Evolutionary conservation across 805 yeast species (phyloP), one percentile per base, ranked within the genome.

Genomic region (Candida pini): DNA sequence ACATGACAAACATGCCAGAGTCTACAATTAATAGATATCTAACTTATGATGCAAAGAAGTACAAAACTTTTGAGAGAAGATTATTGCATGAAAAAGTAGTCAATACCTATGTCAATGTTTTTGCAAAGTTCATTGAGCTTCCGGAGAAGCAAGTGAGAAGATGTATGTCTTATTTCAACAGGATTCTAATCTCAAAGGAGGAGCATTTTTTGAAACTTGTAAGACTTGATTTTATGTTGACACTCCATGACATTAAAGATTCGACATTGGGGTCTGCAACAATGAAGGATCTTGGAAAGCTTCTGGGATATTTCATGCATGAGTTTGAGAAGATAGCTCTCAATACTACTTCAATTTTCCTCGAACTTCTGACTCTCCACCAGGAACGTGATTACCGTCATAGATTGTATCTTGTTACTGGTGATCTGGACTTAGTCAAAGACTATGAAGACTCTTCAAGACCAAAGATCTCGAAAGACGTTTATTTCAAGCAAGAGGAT

Each of bases 221-320:
- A 47, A 64, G 96, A 33, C 52, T 92, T 22, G 96, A 89, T 53
- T 76, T 92, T 51, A 71, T 90, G 70, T 53, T 68, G 12, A 50
- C 71, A 2, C 52, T 84, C 1, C 71, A 76, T 48, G 64, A 71
- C 18, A 61, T 82, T 47, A 59, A 68, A 18, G 62, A 63, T 21
- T 76, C 79, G 6, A 57, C 78, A 13, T 68, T 76, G 1, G 55
- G 62, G 1, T 58, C 76, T 0, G 52, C 59, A 12, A 63, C 77
- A 4, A 64, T 86, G 38, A 64, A 62, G 20, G 87, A 81, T 36
- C 71, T 82, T 9, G 79, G 76, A 24, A 73, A 77, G 30, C 78
- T 90, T 45, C 61, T 83, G 23, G 66, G 68, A 16, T 77, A 79
- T 46, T 87, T 69, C 45, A 75, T 86, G 74, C 69, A 72, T 35